Evolutionary conservation across 805 yeast genomes (phyloP).

Genomic region (Helenozyma rhizophorensis): DNA sequence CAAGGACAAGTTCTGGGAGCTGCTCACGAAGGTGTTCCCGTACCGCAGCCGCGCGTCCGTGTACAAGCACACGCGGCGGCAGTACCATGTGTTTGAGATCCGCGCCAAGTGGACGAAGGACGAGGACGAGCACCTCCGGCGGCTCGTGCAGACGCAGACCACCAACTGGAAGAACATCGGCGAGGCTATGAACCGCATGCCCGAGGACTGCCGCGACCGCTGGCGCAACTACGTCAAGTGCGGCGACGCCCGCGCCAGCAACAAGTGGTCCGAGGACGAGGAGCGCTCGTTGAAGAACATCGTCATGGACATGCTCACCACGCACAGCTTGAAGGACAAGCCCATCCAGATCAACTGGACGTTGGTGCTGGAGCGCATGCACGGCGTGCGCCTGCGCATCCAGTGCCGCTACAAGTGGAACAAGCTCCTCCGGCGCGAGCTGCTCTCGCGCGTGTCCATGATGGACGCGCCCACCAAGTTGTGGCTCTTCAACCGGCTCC

Average conservation of each 20-base stretch:
- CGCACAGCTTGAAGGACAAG: constrained; percentile 14
- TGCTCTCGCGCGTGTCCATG: constrained; percentile 24
- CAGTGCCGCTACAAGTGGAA: constrained; percentile 97
- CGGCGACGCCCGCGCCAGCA: constrained; percentile 68
- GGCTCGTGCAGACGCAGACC: constrained; percentile 59
- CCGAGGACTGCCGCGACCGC: constrained; percentile 95
- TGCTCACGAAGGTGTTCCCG: constrained; percentile 73
- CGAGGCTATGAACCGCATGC: constrained; percentile 80
- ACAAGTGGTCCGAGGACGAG: constrained; percentile 77
- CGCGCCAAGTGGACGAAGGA: constrained; percentile 88
- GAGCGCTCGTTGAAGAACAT: constrained; percentile 59
- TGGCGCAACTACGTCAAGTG: constrained; percentile 96
- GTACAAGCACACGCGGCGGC: constrained; percentile 87
- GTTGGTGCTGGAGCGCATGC: constrained; percentile 81
- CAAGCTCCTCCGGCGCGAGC: constrained; percentile 63
- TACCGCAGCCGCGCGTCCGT: constrained; percentile 83
- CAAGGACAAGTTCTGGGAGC: constrained; percentile 89
- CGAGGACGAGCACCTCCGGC: constrained; percentile 68
- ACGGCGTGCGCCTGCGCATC: constrained; percentile 82
- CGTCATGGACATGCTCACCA: constrained; percentile 45
- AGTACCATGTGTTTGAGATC: constrained; percentile 80
- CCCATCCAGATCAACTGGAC: constrained; percentile 79
- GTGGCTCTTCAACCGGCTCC: constrained; percentile 35
- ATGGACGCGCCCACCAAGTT: constrained; percentile 31
- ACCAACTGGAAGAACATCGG: constrained; percentile 92